Evolutionary conservation across 2,329 filamentous ascomycete species (phyloP), one percentile per base, ranked within the genome.

Genomic region (Alternaria sp.): DNA sequence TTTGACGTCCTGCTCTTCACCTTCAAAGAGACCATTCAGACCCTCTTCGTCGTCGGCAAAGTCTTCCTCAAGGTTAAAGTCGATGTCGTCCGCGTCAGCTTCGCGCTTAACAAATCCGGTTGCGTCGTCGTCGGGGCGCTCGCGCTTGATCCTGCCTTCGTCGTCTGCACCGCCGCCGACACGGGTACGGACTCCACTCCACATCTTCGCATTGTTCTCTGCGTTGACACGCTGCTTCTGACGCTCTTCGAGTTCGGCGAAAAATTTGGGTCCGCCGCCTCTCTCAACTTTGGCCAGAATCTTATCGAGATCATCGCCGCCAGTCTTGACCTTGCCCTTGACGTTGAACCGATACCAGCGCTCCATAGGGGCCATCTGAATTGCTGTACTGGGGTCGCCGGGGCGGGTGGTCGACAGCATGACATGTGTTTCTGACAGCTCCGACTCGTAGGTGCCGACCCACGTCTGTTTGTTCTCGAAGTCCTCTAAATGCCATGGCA

Each of bases 401-500:
- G 89, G 87, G 32, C 93, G 90, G 46, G 93, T 87, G 3, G 70
- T 87, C 12, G 70, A 68, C 57, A 96, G 90, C 68, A 96, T 90
- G 54, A 93, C 92, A 55, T 92, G 90, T 2, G 84, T 85, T 72
- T 95, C 90, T 0, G 95, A 97, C 40, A 98, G 86, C 17, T 93
- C 92, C 25, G 91, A 91, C 73, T 98, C 92, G 72, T 98, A 97
- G 60, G 90, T 91, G 47, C 94, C 96, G 32, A 96, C 90, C 93
- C 94, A 98, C 3, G 92, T 91, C 72, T 97, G 95, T 79, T 95
- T 97, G 67, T 93, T 93, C 74, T 99, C 95, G 44, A 94, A 96
- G 78, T 99, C 96, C 77, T 99, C 96, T 36, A 99, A 81, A 78
- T 97, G 94, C 96, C 96, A 99, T 6, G 96, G 96, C 53, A 97